These are phyloP conservation scores for Irpex rosettiformis DNA, from an alignment of 1,284 basidiomycete species.

Conservation along the genomic window DNA sequence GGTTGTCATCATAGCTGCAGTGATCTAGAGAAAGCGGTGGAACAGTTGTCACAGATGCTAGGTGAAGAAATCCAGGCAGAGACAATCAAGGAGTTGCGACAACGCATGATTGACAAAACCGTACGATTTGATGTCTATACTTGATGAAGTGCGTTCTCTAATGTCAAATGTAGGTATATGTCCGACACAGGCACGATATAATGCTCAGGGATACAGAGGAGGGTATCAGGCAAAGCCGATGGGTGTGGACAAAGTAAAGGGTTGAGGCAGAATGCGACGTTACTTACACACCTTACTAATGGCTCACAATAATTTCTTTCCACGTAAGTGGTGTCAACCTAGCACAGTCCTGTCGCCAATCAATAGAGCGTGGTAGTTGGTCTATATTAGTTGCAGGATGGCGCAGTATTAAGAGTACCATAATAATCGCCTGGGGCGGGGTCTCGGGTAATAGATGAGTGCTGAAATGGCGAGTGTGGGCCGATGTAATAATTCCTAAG, in stretches of 20 bases:
- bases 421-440: neutral
- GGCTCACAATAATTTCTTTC: neutral
- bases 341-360: neutral
- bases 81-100: conserved; percentile 51
- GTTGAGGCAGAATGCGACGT: neutral
- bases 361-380: neutral
- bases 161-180: conserved; percentile 25
- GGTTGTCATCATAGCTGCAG: conserved; percentile 21
- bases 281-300: neutral
- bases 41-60: conserved; percentile 57
- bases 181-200: conserved; percentile 27
- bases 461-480: neutral
- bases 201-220: conserved; percentile 29
- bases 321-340: neutral
- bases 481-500: neutral
- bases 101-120: conserved; percentile 57
- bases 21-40: conserved; percentile 65
- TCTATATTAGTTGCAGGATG: conserved; percentile 8
- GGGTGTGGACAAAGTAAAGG: conserved; percentile 24
- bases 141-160: neutral
- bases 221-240: conserved; percentile 26
- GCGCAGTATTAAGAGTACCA: conserved; percentile 1
- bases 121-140: conserved; percentile 27
- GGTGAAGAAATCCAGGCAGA: conserved; percentile 57
- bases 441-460: neutral